A percentile compares a stretch with the other conserved stretches of the same genome.
These are phyloP conservation scores for Lichtheimia ornata DNA, from an alignment of 371 early-diverging fungal species.

Conservation along the genomic window DNA sequence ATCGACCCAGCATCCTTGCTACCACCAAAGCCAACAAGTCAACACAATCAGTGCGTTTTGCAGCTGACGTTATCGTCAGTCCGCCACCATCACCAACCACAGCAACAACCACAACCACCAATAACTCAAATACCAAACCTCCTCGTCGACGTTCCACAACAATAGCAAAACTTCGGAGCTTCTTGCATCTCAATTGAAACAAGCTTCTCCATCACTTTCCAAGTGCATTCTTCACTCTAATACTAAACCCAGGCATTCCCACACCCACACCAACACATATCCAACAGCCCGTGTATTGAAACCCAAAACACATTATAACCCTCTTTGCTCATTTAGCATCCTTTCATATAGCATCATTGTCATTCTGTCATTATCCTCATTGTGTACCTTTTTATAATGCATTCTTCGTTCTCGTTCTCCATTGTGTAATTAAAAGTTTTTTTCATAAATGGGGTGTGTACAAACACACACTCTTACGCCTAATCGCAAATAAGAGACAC, in stretches of 20 bases:
- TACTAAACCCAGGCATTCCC: too few species aligned
- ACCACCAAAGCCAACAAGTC: background rate
- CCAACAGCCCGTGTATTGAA: too few species aligned
- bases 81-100: slow-evolving; percentile 5
- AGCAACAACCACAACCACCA: slow-evolving; percentile 1
- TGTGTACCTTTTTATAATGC: background rate
- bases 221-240: too few species aligned
- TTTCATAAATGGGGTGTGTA: background rate
- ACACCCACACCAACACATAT: too few species aligned
- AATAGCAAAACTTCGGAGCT: slow-evolving; percentile 5
- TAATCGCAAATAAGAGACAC: too few species aligned
- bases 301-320: too few species aligned
- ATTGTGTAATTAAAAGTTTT: background rate
- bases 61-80: background rate
- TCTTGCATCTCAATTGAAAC: slow-evolving; percentile 1
- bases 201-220: too few species aligned
- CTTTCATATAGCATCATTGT: slow-evolving; percentile 1
- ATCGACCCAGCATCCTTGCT: background rate
- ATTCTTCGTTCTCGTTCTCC: too few species aligned
- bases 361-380: background rate
- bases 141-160: slow-evolving; percentile 1
- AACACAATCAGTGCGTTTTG: background rate
- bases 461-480: background rate
- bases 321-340: too few species aligned
- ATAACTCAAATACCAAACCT: slow-evolving; percentile 5